Evolutionary conservation across 805 yeast genomes (phyloP).

Genomic region (Wickerhamiella bombiphila): DNA sequence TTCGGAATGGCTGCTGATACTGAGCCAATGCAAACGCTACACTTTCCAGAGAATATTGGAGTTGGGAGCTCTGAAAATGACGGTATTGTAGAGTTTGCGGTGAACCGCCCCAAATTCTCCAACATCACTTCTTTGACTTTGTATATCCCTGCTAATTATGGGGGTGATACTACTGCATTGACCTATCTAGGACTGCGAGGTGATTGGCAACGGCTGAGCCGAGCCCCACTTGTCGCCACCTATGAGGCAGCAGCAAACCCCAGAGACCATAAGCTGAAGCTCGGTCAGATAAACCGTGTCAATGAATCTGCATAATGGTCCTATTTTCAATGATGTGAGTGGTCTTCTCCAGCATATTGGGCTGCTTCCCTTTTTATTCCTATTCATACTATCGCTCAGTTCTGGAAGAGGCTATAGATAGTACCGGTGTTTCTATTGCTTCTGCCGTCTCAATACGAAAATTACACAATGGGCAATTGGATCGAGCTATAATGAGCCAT

Average conservation of each 20-base stretch:
- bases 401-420: too few relatives aligned
- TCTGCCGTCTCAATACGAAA: too few relatives aligned
- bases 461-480: constrained; percentile 47
- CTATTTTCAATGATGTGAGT: too few relatives aligned
- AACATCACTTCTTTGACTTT: constrained; percentile 54
- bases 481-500: constrained; percentile 61
- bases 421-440: too few relatives aligned
- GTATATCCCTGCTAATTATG: constrained; percentile 53
- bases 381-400: too few relatives aligned
- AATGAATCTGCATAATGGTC: not conserved
- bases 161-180: constrained; percentile 40
- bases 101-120: constrained; percentile 62
- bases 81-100: constrained; percentile 63
- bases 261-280: constrained; percentile 50
- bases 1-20: constrained; percentile 44
- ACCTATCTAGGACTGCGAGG: constrained; percentile 75
- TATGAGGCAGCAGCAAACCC: constrained; percentile 93
- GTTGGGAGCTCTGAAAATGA: constrained; percentile 25
- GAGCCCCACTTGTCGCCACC: constrained; percentile 59
- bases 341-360: too few relatives aligned
- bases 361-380: too few relatives aligned
- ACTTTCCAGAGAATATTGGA: constrained; percentile 44
- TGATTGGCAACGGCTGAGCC: constrained; percentile 27
- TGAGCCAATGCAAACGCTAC: constrained; percentile 36
- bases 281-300: not conserved